Evolutionary conservation across 2,329 filamentous ascomycete genomes (phyloP), one percentile per base, ranked within the genome.

Genomic region (Penicillium italicum): DNA sequence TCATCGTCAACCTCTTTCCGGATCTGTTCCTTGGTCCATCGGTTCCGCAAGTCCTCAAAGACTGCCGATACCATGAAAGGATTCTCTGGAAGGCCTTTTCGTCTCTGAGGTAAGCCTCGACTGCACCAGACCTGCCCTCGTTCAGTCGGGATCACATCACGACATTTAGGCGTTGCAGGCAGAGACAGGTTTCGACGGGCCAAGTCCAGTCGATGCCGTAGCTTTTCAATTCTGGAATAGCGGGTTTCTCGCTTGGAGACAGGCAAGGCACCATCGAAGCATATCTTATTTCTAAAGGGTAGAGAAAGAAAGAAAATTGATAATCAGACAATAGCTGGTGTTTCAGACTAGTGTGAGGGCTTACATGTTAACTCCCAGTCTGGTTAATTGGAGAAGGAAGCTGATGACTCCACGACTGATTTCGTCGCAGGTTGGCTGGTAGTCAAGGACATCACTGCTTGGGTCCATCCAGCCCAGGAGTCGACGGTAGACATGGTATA

Each of bases 231-330:
- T 33, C 91, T 81, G 10, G 80, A 72, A 48, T 86, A 74, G 5
- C 91, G 82, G 7, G 85, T 83, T 0, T 75, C 69, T 33, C 80
- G 79, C 69, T 96, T 96, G 5, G 78, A 72, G 0, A 70, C 56
- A 0, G 93, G 93, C 1, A 97, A 79, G 53, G 84, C 86, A 14
- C 91, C 91, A 71, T 97, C 93, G 65, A 97, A 97, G 69, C 88
- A 91, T 50, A 97, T 88, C 44, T 80, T 84, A 55, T 83, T 76
- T 62, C 86, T 89, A 62, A 20, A n/a, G 4, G 4, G n/a, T 10
- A 34, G 30, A 50, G 18, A 41, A 6, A n/a, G 14, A 42, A 5
- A 50, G 12, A 28, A 47, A 37, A 10, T 12, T 52, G 40, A 46
- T 14, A 26, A 30, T 33, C 37, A 45, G 36, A 40, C 4, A 16